phyloP scores from a whole-genome alignment of 805 yeast species.

The Starmerella stellata region DNA sequence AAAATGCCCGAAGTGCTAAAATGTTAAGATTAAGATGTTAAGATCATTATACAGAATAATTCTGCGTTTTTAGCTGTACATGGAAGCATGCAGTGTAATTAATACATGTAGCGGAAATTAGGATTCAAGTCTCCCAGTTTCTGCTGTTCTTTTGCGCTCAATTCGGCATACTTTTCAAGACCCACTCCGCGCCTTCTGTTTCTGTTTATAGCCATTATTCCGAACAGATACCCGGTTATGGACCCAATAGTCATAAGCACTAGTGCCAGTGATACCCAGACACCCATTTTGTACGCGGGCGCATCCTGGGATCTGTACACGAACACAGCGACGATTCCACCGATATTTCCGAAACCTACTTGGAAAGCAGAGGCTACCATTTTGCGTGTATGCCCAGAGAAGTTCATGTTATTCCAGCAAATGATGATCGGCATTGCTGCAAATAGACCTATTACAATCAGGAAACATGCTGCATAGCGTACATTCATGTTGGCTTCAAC shows the following conservation, averaged over 20 bases:
- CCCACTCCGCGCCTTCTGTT: slow-evolving; percentile 17
- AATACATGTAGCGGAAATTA: slow-evolving; percentile 20
- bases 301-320: slow-evolving; percentile 37
- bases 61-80: too few relatives aligned
- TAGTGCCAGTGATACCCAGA: slow-evolving; percentile 34
- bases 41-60: too few relatives aligned
- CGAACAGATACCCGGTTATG: slow-evolving; percentile 24
- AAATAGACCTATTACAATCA: slow-evolving; percentile 41
- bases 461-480: slow-evolving; percentile 48
- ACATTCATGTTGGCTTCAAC: slow-evolving; percentile 24
- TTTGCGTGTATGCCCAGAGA: slow-evolving; percentile 44
- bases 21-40: too few relatives aligned
- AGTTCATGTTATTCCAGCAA: slow-evolving; percentile 48
- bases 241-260: slow-evolving; percentile 28
- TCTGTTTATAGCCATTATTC: slow-evolving; percentile 20
- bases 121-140: slow-evolving; percentile 23
- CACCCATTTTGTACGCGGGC: slow-evolving; percentile 42
- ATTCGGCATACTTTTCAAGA: slow-evolving; percentile 15
- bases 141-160: slow-evolving; percentile 14
- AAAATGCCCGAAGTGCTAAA: too few relatives aligned
- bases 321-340: slow-evolving; percentile 49
- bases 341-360: slow-evolving; percentile 57
- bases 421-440: slow-evolving; percentile 50
- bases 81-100: too few relatives aligned
- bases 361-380: slow-evolving; percentile 42